Evolutionary conservation across 345 rosid species (phyloP), one percentile per base, ranked within the genome.

Genomic region (Eucalyptus cloeziana): DNA sequence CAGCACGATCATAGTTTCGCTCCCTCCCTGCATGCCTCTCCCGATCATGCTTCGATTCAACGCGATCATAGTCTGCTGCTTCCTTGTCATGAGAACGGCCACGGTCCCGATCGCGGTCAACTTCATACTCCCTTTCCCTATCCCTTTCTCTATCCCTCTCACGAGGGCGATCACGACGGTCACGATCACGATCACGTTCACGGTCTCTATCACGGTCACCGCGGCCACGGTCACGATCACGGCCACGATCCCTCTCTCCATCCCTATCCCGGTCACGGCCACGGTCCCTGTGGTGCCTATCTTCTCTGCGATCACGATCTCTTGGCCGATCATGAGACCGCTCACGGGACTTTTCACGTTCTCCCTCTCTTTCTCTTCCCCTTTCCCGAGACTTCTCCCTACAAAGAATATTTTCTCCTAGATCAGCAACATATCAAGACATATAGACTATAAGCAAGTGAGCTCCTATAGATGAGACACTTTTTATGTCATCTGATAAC

Each of bases 241-340:
- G 94, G 10, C 91, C 96, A 47, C 91, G 89, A 8, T 91, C 95
- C 25, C 92, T 93, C 56, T 91, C 96, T 17, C 94, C 90, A 81
- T 88, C 93, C 25, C 95, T 93, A 21, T 90, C 94, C 30, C 95
- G 93, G 51, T 94, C 97, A 83, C 94, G 93, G 10, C 93, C 97
- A 22, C 94, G 97, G 86, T 96, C 99, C 90, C 95, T 93, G 50
- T 94, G 96, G 91, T 96, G 99, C 89, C 97, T 95, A 67, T 96
- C 98, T 90, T 98, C 99, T 88, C 94, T 94, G 89, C 90, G 94
- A 43, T 96, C 98, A 91, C 96, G 99, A 71, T 97, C 99, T 91
- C 94, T 94, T 27, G 97, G 97, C 89, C 89, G 92, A 56, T 98
- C 99, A 88, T 94, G 97, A 71, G 98, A 94, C 62, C 89, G 93